Evolutionary conservation across 2,329 filamentous ascomycete species (phyloP), one percentile per base, ranked within the genome.

Genomic region (Nigrospora oryzae): DNA sequence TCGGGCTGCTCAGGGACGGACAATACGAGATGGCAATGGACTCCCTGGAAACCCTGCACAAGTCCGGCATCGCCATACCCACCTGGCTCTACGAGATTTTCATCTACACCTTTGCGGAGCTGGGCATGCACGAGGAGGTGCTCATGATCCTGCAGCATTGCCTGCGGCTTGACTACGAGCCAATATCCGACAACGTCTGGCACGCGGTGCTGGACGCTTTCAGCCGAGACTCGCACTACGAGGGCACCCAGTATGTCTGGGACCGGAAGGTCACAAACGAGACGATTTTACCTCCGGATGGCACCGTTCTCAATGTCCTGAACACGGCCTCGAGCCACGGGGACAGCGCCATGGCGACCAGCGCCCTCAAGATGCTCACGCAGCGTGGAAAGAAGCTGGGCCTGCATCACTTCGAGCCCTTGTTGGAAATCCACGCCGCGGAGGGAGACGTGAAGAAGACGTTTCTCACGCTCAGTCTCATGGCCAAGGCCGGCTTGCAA

Each of bases 1-100:
- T 88, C 11, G 89, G 88, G 0, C 66, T 94, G 47, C 70, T 97
- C 33, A 77, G 89, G 16, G 90, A 96, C 54, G 79, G 81, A 1
- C 84, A 94, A 55, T 83, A 88, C 50, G 93, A 97, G 65, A 68
- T 90, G 50, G 90, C 89, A 2, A 68, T 95, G 46, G 72, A 77
- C 42, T 79, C 79, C 52, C 63, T 95, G 36, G 82, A 87, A 34
- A 66, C 75, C 17, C 79, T 95, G 74, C 67, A 79, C 36, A 65
- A 70, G 42, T 70, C 77, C 40, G 68, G 71, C 3, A 67, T 77
- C 1, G 56, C 54, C 2, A 65, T 90, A 4, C 74, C 84, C 30
- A 58, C 70, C 1, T 96, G 89, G 89, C 70, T 95, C 8, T 83
- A 84, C 56, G 85, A 90, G 55, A 75, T 91, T 48, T 81, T 90